Evolutionary conservation across 1,284 basidiomycete species (phyloP), one percentile per base, ranked within the genome.

Genomic region (Stereum hirsutum): DNA sequence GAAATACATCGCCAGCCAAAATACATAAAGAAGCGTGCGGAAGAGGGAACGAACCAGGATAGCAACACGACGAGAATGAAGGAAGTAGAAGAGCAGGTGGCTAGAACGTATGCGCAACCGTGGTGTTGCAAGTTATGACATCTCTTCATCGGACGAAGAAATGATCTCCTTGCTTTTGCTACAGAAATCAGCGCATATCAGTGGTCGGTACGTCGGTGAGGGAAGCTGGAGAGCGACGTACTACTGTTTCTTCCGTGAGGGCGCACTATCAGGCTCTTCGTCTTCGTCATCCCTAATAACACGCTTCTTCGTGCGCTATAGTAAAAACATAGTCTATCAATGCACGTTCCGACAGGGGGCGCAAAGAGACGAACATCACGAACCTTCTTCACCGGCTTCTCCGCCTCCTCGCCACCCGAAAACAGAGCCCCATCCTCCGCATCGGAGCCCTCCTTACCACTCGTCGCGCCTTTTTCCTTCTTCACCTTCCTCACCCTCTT

Each of bases 81-180:
- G n/a, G n/a, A n/a, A n/a, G n/a, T n/a, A n/a, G n/a, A n/a, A n/a
- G n/a, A n/a, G n/a, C n/a, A n/a, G n/a, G n/a, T n/a, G n/a, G n/a
- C n/a, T n/a, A n/a, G n/a, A n/a, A n/a, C n/a, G n/a, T n/a, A n/a
- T n/a, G n/a, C n/a, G n/a, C n/a, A n/a, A n/a, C n/a, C n/a, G n/a
- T n/a, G n/a, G n/a, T n/a, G n/a, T n/a, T n/a, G n/a, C 15, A 11
- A 6, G 21, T 63, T 59, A 70, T 43, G 65, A 58, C 68, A 69
- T 79, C 47, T 84, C 82, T 37, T 85, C 82, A 55, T 88, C 85
- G 4, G 83, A 84, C 57, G 87, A 82, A 4, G 81, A 83, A 40
- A 89, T 74, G 54, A 78, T 72, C 54, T 81, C 85, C 58, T 85
- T 86, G 57, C 82, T 86, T 68, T 87, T 88, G 55, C 85, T 88